A percentile compares a stretch with the other conserved stretches of the same genome.
Evolutionary conservation across 2,329 filamentous ascomycete species (phyloP).

Genomic region (Lanzia echinophila): DNA sequence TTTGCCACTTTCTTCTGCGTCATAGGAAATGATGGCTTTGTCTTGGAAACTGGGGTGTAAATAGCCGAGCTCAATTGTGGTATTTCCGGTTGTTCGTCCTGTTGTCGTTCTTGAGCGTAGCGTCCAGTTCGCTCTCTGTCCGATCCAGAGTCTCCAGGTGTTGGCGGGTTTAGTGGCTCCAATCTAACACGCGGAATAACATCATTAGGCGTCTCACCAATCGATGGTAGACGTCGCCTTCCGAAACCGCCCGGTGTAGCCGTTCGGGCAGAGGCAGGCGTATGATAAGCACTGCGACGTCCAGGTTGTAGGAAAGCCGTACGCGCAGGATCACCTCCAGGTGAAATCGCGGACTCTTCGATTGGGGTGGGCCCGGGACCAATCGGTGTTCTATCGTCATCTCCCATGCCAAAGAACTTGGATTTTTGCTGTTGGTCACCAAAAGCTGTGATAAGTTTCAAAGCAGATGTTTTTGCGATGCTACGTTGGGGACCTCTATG

Average conservation of each 20-base stretch:
- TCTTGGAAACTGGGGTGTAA: conserved; percentile 31
- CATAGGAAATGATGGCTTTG: conserved; percentile 61
- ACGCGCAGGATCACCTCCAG: conserved; percentile 55
- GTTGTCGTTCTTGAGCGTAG: conserved; percentile 25
- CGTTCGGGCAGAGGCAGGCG: conserved; percentile 60
- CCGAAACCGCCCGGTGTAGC: conserved; percentile 53
- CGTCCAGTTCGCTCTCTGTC: conserved; percentile 37
- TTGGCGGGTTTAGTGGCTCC: conserved; percentile 35
- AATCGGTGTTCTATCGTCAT: conserved; percentile 64
- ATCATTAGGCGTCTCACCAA: conserved; percentile 60
- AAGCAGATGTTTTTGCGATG: conserved; percentile 71
- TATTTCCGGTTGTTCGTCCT: conserved; percentile 28
- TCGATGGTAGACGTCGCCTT: conserved; percentile 66
- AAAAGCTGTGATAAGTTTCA: conserved; percentile 91
- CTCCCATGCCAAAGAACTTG: conserved; percentile 53
- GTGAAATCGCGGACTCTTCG: conserved; percentile 69
- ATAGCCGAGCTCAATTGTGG: conserved; percentile 34
- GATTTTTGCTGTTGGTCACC: conserved; percentile 55
- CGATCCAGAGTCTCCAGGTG: conserved; percentile 40
- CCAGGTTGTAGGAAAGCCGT: conserved; percentile 63
- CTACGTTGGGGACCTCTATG: conserved; percentile 51
- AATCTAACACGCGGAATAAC: conserved; percentile 36
- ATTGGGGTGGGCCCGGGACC: conserved; percentile 83
- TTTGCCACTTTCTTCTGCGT: conserved; percentile 47
- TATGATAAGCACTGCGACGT: conserved; percentile 62